These are phyloP conservation scores for Acanthamoeba triangularis DNA, from an alignment of 208 protist species.

Conservation along the genomic window DNA sequence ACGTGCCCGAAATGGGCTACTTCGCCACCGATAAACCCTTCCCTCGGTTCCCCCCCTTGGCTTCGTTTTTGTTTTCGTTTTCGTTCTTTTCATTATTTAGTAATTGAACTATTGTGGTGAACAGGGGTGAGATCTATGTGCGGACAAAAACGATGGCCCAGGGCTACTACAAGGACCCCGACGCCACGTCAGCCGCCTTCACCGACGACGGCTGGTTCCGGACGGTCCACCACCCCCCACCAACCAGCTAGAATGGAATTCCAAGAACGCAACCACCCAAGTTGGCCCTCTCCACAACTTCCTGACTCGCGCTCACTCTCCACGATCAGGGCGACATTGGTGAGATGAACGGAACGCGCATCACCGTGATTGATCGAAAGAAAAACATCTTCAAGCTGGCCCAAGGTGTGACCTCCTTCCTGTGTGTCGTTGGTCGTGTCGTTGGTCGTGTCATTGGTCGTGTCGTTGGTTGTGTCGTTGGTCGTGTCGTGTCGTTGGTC, in stretches of 20 bases:
- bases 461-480: slow-evolving; percentile 88
- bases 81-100: neutral
- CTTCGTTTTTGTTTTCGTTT: neutral
- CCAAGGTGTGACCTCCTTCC: neutral
- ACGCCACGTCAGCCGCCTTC: slow-evolving; percentile 72
- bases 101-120: too few species aligned
- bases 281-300: too few species aligned
- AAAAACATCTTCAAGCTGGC: slow-evolving; percentile 55
- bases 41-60: slow-evolving; percentile 49
- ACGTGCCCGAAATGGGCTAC: slow-evolving; percentile 94
- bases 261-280: neutral
- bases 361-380: slow-evolving; percentile 42
- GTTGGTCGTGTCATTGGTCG: slow-evolving; percentile 93
- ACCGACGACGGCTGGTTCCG: slow-evolving; percentile 59
- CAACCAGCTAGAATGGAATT: neutral
- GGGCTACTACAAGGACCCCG: slow-evolving; percentile 80
- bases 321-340: slow-evolving; percentile 39
- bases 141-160: slow-evolving; percentile 60
- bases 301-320: neutral
- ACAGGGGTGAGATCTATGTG: slow-evolving; percentile 80
- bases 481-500: slow-evolving; percentile 93
- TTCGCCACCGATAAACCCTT: slow-evolving; percentile 72
- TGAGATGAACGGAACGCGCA: neutral
- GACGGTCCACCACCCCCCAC: neutral
- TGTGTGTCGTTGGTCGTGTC: slow-evolving; percentile 87